Evolutionary conservation across 75 land plant species (phyloP).

Genomic region (Chamaecyparis obtusa): DNA sequence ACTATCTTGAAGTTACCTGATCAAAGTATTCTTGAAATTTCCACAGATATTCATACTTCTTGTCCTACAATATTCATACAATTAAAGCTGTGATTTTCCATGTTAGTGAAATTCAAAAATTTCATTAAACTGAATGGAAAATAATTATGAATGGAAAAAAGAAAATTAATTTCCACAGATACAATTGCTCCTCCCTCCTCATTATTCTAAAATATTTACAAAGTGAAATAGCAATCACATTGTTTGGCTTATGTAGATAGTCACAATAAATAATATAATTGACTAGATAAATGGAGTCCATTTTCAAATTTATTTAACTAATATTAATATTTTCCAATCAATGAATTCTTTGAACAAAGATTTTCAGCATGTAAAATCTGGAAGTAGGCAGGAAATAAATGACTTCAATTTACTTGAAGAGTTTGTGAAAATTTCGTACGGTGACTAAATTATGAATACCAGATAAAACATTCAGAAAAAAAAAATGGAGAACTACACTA

Average conservation of each 20-base stretch:
- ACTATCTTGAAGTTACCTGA: conserved; percentile 37
- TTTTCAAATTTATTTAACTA: background rate
- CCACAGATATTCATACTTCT: conserved; percentile 81
- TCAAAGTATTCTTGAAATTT: conserved; percentile 79
- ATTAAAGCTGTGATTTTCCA: background rate
- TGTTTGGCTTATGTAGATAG: background rate
- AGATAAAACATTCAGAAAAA: background rate
- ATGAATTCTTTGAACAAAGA: background rate
- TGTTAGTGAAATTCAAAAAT: conserved; percentile 6
- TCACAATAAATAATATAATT: background rate
- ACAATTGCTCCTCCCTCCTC: background rate
- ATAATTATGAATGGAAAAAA: background rate
- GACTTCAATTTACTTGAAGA: background rate
- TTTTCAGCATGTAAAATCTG: background rate
- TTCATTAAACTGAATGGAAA: background rate
- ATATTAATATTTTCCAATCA: background rate
- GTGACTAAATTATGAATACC: background rate
- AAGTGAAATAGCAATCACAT: background rate
- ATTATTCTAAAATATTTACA: background rate
- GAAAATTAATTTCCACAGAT: background rate
- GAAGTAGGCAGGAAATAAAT: background rate
- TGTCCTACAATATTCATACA: conserved; percentile 66
- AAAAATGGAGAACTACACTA: background rate
- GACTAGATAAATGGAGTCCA: background rate
- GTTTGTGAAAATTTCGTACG: background rate